phyloP scores from a whole-genome alignment of 129 eudicot genomes.

The Lactuca saligna region DNA sequence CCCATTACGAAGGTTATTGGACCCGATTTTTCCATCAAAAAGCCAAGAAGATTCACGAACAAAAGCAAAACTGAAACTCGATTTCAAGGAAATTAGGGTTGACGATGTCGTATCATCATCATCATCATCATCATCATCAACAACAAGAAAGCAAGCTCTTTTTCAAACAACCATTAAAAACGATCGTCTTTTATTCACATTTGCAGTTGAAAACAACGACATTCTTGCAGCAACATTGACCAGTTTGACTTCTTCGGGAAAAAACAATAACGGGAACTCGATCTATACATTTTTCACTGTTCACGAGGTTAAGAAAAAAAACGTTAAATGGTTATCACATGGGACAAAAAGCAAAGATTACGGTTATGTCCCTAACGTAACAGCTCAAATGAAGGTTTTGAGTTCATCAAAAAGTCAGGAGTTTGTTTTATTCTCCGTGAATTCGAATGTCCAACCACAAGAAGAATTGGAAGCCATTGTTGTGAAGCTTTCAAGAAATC shows the following conservation, averaged over 20 bases:
- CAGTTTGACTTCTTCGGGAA: conserved; percentile 42
- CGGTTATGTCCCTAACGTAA: conserved; percentile 57
- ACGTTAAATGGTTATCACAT: conserved; percentile 54
- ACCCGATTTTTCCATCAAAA: conserved; percentile 65
- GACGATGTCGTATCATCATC: background rate
- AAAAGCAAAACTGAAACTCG: conserved; percentile 22
- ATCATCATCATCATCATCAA: conserved; percentile 14
- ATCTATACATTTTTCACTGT: conserved; percentile 70
- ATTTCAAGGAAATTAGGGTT: conserved; percentile 32
- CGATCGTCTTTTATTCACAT: conserved; percentile 70
- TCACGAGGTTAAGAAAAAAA: conserved; percentile 68
- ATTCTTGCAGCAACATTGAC: conserved; percentile 68
- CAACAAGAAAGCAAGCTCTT: conserved; percentile 61
- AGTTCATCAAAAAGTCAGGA: conserved; percentile 43
- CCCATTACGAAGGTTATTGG: conserved; percentile 76
- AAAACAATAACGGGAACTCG: conserved; percentile 39
- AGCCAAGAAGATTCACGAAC: conserved; percentile 38
- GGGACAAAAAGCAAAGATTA: conserved; percentile 50
- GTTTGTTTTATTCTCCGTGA: conserved; percentile 56
- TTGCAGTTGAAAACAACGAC: conserved; percentile 74
- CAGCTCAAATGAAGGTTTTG: conserved; percentile 81
- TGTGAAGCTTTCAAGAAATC: conserved; percentile 47
- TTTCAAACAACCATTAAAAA: conserved; percentile 70
- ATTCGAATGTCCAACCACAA: conserved; percentile 44
- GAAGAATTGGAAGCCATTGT: conserved; percentile 77